phyloP scores from a whole-genome alignment of 1,139 yeast genomes.

The Geotrichum reessii region DNA sequence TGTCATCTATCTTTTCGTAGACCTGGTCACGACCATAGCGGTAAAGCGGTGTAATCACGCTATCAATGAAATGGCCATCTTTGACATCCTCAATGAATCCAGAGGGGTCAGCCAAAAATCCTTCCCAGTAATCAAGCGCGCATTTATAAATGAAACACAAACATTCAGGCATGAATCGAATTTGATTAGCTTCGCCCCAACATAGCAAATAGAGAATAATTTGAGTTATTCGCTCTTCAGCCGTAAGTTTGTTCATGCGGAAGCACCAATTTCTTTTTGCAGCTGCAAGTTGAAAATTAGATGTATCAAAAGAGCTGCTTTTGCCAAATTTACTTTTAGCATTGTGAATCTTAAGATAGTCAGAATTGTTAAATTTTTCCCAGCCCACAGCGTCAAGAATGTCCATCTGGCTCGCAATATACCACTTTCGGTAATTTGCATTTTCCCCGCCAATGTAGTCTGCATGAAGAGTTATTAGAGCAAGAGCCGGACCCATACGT shows the following conservation, averaged over 20 bases:
- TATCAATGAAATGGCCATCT: slow-evolving; percentile 49
- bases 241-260: slow-evolving; percentile 51
- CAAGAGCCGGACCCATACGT: slow-evolving; percentile 66
- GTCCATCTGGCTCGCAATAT: slow-evolving; percentile 61
- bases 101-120: not conserved
- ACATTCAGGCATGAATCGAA: slow-evolving; percentile 82
- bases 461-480: slow-evolving; percentile 63
- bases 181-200: slow-evolving; percentile 89
- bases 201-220: slow-evolving; percentile 62
- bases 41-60: slow-evolving; percentile 71
- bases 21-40: slow-evolving; percentile 54
- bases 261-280: slow-evolving; percentile 48
- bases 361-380: slow-evolving; percentile 32
- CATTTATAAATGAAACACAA: slow-evolving; percentile 74
- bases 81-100: slow-evolving; percentile 10
- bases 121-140: slow-evolving; percentile 56
- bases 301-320: slow-evolving; percentile 25
- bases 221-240: slow-evolving; percentile 57
- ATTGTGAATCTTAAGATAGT: slow-evolving; percentile 12
- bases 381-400: slow-evolving; percentile 47
- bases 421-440: slow-evolving; percentile 66
- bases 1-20: slow-evolving; percentile 36
- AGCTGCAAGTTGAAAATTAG: slow-evolving; percentile 40
- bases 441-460: slow-evolving; percentile 71
- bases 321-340: slow-evolving; percentile 28